Percentiles rank a stretch among this genome's conserved stretches.
These are phyloP conservation scores for Reticulascus tulasneorum DNA, from an alignment of 2,329 filamentous ascomycete genomes.

Conservation along the genomic window DNA sequence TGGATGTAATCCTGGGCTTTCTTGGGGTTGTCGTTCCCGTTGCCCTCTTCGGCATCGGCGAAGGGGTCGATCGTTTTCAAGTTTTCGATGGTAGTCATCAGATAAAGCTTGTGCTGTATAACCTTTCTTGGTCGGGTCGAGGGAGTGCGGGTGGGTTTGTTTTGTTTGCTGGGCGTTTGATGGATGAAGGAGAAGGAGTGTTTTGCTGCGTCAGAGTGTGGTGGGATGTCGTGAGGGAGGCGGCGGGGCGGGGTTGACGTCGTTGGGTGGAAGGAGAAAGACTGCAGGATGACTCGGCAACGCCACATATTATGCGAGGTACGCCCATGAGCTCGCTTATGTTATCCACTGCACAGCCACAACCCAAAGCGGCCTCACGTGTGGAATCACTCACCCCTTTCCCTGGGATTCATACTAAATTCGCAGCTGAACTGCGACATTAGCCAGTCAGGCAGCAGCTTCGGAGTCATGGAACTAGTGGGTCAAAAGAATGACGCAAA, in stretches of 20 bases:
- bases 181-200: neutral
- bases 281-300: too few species aligned
- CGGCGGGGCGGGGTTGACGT: constrained; percentile 7
- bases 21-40: constrained; percentile 12
- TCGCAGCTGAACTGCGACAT: too few species aligned
- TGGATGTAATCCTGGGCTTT: constrained; percentile 17
- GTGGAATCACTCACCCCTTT: too few species aligned
- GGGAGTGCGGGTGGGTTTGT: constrained; percentile 3
- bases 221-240: constrained; percentile 10
- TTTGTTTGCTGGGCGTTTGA: neutral
- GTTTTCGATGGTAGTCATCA: constrained; percentile 19
- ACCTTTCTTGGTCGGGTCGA: too few species aligned
- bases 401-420: too few species aligned
- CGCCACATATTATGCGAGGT: too few species aligned
- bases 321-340: too few species aligned
- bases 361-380: too few species aligned
- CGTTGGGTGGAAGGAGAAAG: constrained; percentile 3
- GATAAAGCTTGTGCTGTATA: constrained; percentile 8
- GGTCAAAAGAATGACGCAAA: too few species aligned
- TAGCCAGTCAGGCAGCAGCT: too few species aligned
- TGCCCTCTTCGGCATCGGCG: constrained; percentile 17
- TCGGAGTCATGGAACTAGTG: too few species aligned
- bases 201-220: neutral
- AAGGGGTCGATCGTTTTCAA: constrained; percentile 18
- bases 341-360: too few species aligned